Evolutionary conservation across 768 basidiomycete species (phyloP), one percentile per base, ranked within the genome.

Genomic region (Leccinellum rugosiceps): DNA sequence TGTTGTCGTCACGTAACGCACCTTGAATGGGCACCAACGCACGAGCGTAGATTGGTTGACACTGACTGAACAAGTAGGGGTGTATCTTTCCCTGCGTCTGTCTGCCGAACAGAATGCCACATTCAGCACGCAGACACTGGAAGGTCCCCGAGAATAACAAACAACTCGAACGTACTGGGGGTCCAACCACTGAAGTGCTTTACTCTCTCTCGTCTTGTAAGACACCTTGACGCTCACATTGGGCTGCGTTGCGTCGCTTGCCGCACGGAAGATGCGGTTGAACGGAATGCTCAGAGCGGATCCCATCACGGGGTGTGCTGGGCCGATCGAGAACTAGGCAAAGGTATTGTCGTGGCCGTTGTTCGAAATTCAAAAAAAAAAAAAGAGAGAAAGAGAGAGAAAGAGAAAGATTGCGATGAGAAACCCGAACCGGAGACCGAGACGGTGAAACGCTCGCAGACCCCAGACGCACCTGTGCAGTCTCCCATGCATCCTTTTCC

Each of bases 61-160:
- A 92, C 67, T 96, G 95, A 60, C 90, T 92, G 78, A 95, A 98
- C n/a, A 96, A 74, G 73, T 88, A 96, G 0, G 92, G 88, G 70
- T 90, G 86, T 25, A 73, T 76, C 65, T 92, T 92, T n/a, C 92
- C 92, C 60, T 92, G 90, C 0, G 94, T 96, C 73, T 94, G 91
- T 58, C 89, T 90, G 25, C 17, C 30, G 19, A 49, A 19, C 8
- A 10, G 5, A 28, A 15, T 25, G 6, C 8, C 7, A n/a, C 19
- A 3, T 4, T 57, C 26, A 54, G 41, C 17, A n/a, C 8, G 49
- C 47, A 35, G 32, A 17, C 14, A 28, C 6, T 4, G 15, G 38
- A 41, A 41, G 43, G 35, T 17, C 17, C 35, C 19, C n/a, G 10
- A n/a, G 21, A 25, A 25, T 10, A 50, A 13, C 46, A 11, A 31